Conservation (phyloP, 257 asterid species). For the Striga asiatica region DNA sequence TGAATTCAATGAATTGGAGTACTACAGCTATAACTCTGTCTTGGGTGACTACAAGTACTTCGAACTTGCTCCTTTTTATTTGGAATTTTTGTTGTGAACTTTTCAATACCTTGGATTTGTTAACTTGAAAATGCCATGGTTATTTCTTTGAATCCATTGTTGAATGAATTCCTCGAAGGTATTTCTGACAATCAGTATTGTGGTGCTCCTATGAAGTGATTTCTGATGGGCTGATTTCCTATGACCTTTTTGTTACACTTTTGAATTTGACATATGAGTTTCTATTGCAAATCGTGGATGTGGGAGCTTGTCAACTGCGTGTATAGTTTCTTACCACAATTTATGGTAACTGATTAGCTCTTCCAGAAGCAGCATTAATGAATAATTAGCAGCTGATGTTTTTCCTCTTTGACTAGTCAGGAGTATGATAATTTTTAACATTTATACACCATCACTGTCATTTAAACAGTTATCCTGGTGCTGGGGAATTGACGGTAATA, state of each 20-base stretch:
- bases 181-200: background rate
- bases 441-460: background rate
- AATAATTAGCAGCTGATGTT: background rate
- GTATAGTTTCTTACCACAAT: background rate
- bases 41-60: constrained; percentile 86
- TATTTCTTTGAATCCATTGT: constrained; percentile 5
- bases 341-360: constrained; percentile 1
- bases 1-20: constrained; percentile 94
- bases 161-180: background rate
- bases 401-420: background rate
- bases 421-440: background rate
- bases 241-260: background rate
- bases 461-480: background rate
- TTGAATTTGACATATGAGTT: background rate
- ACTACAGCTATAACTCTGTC: constrained; percentile 79
- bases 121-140: background rate
- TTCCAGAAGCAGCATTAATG: background rate
- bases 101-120: background rate
- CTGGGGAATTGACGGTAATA: background rate
- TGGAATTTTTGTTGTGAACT: constrained; percentile 1
- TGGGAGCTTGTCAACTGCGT: background rate
- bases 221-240: constrained; percentile 8
- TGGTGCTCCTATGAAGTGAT: background rate
- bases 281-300: background rate
- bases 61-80: constrained; percentile 15